Percentiles rank a stretch among this genome's conserved stretches.
These are phyloP conservation scores for Russula foetens DNA, from an alignment of 768 basidiomycete genomes.

Conservation along the genomic window DNA sequence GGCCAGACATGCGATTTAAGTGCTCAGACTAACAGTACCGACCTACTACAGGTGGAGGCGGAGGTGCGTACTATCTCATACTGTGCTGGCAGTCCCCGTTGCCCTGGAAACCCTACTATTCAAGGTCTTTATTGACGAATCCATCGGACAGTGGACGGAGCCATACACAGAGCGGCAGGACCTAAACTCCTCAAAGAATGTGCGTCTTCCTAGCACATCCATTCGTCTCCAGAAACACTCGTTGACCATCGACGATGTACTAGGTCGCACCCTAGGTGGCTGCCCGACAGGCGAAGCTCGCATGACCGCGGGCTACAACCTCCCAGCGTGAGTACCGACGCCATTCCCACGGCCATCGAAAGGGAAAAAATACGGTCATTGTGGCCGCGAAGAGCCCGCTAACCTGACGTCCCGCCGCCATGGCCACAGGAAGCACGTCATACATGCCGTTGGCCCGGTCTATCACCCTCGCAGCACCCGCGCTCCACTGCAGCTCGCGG, in stretches of 20 bases:
- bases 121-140: neutral
- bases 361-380: neutral
- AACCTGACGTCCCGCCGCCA: too few species aligned
- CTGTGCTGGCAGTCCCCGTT: too few species aligned
- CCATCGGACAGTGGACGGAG: conserved; percentile 57
- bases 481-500: conserved; percentile 48
- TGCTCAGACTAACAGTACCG: neutral
- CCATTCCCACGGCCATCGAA: neutral
- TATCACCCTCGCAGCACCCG: conserved; percentile 39
- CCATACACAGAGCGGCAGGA: conserved; percentile 74
- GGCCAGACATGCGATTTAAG: neutral
- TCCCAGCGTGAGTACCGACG: conserved; percentile 55
- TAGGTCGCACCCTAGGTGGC: conserved; percentile 53
- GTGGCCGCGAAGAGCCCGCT: neutral
- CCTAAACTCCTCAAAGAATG: conserved; percentile 60
- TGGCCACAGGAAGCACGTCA: conserved; percentile 53
- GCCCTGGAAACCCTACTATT: neutral
- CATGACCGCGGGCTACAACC: conserved; percentile 67
- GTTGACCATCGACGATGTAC: too few species aligned
- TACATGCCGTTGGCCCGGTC: conserved; percentile 77
- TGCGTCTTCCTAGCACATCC: conserved; percentile 21
- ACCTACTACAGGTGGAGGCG: conserved; percentile 55
- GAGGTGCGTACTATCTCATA: conserved; percentile 39
- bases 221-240: too few species aligned
- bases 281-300: conserved; percentile 69